Evolutionary conservation across 2,329 filamentous ascomycete genomes (phyloP), one percentile per base, ranked within the genome.

Genomic region (Cordyceps militaris): DNA sequence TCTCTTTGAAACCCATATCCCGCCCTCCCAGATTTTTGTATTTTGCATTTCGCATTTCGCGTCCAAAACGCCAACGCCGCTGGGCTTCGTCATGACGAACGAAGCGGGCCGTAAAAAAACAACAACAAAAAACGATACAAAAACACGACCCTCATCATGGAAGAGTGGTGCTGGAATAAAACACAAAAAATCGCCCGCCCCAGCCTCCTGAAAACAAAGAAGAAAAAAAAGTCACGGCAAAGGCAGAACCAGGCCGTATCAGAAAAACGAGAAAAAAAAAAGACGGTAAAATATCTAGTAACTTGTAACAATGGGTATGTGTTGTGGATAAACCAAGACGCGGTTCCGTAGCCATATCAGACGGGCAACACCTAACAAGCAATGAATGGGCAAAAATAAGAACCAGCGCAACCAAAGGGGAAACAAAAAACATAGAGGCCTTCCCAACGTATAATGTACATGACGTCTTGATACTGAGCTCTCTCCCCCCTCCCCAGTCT

Each of bases 281-380:
- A 34, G 9, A 14, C 11, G 16, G 30, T 47, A 19, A 26, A 38
- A 47, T 21, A 47, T 46, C 42, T 55, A 53, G n/a, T n/a, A 42
- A 51, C 19, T 52, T 24, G 30, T 55, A 47, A 47, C 52, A 55
- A 38, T 47, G 52, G 52, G 42, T 55, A 55, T 55, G 52, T 46
- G 46, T 28, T 36, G 21, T 36, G 42, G 21, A 55, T 46, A 26
- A 38, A 40, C 21, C 42, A 28, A 19, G 30, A 34, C n/a, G 28
- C 10, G 19, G 23, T 8, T 19, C 34, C 11, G 14, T 14, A n/a
- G n/a, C 34, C 14, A n/a, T n/a, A n/a, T n/a, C n/a, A 51, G 16
- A 40, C 40, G 13, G 7, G 3, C 46, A 48, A 48, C 47, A 51
- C 11, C 34, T 4, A 38, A 24, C 19, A 24, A 26, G 8, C 24